Evolutionary conservation across 2,329 filamentous ascomycete species (phyloP).

Genomic region (Phialophora tarda): DNA sequence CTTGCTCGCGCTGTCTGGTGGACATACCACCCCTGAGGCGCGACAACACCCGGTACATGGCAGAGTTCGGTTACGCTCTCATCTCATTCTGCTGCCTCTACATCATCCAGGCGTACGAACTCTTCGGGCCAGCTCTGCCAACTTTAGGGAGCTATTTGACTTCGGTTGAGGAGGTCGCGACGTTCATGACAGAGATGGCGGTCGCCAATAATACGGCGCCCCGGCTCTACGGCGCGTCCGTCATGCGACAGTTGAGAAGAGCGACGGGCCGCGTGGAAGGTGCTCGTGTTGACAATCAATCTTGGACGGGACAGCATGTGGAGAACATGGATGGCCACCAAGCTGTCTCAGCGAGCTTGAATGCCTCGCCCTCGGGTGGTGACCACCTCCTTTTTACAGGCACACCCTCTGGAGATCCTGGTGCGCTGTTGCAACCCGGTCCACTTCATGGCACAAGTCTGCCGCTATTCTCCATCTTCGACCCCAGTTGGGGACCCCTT

Average conservation of each 20-base stretch:
- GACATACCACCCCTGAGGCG: slow-evolving; percentile 17
- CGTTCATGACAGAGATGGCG: slow-evolving; percentile 21
- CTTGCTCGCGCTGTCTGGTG: slow-evolving; percentile 18
- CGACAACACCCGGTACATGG: slow-evolving; percentile 19
- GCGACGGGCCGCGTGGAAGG: background rate
- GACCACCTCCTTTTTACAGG: background rate
- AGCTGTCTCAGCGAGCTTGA: background rate
- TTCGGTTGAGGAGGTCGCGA: slow-evolving; percentile 20
- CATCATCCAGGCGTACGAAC: slow-evolving; percentile 17
- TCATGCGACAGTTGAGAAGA: slow-evolving; percentile 13
- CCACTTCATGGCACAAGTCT: background rate
- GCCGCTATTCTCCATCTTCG: slow-evolving; percentile 22
- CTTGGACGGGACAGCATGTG: slow-evolving; percentile 9
- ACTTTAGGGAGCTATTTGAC: slow-evolving; percentile 1
- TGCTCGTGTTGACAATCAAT: slow-evolving; percentile 10
- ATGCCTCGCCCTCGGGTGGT: background rate
- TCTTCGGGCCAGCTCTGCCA: slow-evolving; percentile 12
- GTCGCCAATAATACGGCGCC: slow-evolving; percentile 20
- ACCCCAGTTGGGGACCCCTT: slow-evolving; percentile 19
- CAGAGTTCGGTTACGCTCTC: slow-evolving; percentile 16
- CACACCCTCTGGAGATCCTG: background rate
- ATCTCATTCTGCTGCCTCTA: slow-evolving; percentile 26
- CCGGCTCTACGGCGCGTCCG: slow-evolving; percentile 14
- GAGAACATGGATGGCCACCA: background rate
- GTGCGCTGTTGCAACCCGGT: background rate